Evolutionary conservation across 225 moss, liverwort and hornwort genomes (phyloP).

Genomic region (Ulota crispa): DNA sequence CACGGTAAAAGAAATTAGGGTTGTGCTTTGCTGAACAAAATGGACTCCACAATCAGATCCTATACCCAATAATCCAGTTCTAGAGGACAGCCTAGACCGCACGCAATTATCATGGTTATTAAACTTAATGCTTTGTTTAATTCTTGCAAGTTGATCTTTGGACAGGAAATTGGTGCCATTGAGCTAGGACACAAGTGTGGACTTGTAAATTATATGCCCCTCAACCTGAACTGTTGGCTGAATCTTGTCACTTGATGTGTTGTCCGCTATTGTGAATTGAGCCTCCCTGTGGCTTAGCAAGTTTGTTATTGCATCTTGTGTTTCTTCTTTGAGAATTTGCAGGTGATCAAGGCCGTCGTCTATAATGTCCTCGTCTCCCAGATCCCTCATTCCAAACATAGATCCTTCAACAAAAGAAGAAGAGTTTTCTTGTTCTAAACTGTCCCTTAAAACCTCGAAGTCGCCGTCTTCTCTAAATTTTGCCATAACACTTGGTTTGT

Average conservation of each 20-base stretch:
- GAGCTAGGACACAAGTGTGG: not conserved
- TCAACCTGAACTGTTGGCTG: no score
- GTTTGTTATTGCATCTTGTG: no score
- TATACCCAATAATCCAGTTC: not conserved
- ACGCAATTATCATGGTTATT: constrained; percentile 1
- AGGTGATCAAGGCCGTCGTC: no score
- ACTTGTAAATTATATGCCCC: not conserved
- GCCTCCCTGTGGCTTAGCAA: no score
- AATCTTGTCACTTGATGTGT: no score
- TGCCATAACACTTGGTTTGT: not conserved
- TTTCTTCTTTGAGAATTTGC: no score
- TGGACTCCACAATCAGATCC: not conserved
- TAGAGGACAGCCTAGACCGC: not conserved
- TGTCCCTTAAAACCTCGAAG: not conserved
- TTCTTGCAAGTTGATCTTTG: not conserved
- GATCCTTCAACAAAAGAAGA: no score
- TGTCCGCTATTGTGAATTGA: no score
- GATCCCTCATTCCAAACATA: no score
- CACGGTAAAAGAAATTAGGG: not conserved
- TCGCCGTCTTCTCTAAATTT: not conserved
- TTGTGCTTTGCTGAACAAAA: not conserved
- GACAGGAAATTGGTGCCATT: not conserved
- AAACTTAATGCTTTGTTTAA: not conserved
- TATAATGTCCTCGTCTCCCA: no score
- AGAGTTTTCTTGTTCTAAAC: no score